These are phyloP conservation scores for Blastobotrys attinorum DNA, from an alignment of 805 yeast species.

Conservation along the genomic window DNA sequence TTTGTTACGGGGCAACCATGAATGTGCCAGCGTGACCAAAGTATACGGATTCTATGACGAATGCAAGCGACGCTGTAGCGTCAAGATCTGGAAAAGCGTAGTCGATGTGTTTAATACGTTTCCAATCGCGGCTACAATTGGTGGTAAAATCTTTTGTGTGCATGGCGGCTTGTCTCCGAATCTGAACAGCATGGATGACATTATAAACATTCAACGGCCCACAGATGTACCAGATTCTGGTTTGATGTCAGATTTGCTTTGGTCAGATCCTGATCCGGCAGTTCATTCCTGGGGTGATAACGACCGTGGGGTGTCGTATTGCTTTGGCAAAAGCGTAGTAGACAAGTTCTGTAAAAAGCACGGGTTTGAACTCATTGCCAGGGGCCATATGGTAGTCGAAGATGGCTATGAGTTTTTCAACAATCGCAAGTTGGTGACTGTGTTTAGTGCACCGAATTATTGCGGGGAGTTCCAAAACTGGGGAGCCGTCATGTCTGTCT, in stretches of 20 bases:
- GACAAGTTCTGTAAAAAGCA: constrained; percentile 61
- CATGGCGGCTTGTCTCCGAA: constrained; percentile 75
- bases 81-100: constrained; percentile 83
- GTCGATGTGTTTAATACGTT: constrained; percentile 88
- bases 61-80: constrained; percentile 82
- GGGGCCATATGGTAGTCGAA: constrained; percentile 79
- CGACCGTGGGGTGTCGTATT: constrained; percentile 70
- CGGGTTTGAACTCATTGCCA: constrained; percentile 65
- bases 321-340: constrained; percentile 64
- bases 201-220: constrained; percentile 59
- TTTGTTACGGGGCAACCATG: constrained; percentile 86
- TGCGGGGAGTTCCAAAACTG: constrained; percentile 76
- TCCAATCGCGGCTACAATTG: constrained; percentile 89
- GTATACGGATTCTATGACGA: constrained; percentile 96
- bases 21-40: constrained; percentile 88
- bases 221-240: constrained; percentile 77
- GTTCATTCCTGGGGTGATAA: constrained; percentile 74
- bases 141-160: constrained; percentile 82
- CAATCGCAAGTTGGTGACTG: constrained; percentile 59
- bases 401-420: constrained; percentile 67
- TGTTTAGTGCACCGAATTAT: constrained; percentile 61
- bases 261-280: constrained; percentile 76
- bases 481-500: constrained; percentile 96
- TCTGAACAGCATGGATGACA: constrained; percentile 61
- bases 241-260: constrained; percentile 57